Percentiles rank a stretch among this genome's conserved stretches.
phyloP scores from a whole-genome alignment of 768 basidiomycete species.

The Tulasnella sp. region DNA sequence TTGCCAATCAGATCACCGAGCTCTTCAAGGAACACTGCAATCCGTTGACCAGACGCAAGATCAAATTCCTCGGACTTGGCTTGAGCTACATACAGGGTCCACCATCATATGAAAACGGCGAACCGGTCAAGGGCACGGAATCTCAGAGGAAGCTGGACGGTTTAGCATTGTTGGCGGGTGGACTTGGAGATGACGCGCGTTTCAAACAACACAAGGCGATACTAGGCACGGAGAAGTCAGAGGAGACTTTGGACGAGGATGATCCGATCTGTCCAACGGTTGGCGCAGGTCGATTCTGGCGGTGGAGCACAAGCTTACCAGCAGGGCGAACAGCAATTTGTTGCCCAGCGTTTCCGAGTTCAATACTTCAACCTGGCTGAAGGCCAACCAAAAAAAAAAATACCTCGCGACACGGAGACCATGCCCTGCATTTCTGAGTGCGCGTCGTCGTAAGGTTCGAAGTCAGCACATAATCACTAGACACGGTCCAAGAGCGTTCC shows the following conservation, averaged over 20 bases:
- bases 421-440: too few species aligned
- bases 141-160: background rate
- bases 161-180: background rate
- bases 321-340: background rate
- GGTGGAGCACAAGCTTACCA: background rate
- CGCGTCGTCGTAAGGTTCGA: too few species aligned
- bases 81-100: background rate
- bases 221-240: background rate
- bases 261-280: too few species aligned
- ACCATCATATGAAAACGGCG: background rate
- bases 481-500: too few species aligned
- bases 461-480: too few species aligned
- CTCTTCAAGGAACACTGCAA: background rate
- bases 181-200: background rate
- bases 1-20: background rate
- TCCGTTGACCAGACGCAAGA: background rate
- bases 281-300: too few species aligned
- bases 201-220: background rate
- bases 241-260: too few species aligned
- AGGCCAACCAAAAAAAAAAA: too few species aligned
- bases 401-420: too few species aligned
- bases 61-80: background rate
- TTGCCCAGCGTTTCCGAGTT: too few species aligned
- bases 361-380: too few species aligned
- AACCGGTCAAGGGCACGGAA: background rate